Evolutionary conservation across 306 rosid genomes (phyloP), one percentile per base, ranked within the genome.

Genomic region (Glycine soja): DNA sequence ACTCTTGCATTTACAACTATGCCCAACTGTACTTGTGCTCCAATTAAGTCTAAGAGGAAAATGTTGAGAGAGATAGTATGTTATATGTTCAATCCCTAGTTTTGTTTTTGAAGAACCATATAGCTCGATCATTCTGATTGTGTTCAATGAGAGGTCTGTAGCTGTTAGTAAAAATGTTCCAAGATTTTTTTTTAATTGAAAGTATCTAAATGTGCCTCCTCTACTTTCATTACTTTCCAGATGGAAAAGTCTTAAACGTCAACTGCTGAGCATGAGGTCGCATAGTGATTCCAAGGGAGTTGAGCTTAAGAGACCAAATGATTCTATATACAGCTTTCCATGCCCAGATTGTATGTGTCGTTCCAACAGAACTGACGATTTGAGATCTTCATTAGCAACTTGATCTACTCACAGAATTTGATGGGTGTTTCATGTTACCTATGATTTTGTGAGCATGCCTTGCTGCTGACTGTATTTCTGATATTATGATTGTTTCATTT

Each of bases 291-390:
- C 93, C 42, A 95, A 95, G 90, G 99, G 99, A 51, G 86, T 86
- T 72, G 99, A 95, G 84, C 84, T 93, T 48, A 95, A 89, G 87
- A 91, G 97, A 79, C 96, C 95, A 8, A 95, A 84, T 74, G 98
- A 95, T 86, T 95, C 99, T 0, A 86, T 95, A 80, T 95, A 95
- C 81, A 87, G 96, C 86, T 93, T 90, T 70, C 99, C 99, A 2
- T 95, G 99, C 93, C 99, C 99, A 6, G 96, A 95, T 85, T 95
- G 99, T 85, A 95, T 95, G 99, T 91, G 98, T 76, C 94, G 88
- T 63, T 58, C 84, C 59, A 91, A 90, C 86, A 95, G 84, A 88
- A 86, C 97, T 36, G 89, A 78, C 6, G 89, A 82, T 79, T 82
- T 87, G 40, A 88, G 66, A 89, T 85, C 86, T 58, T 77, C 86